phyloP scores from a whole-genome alignment of 805 yeast species.

The Candida tammaniensis region DNA sequence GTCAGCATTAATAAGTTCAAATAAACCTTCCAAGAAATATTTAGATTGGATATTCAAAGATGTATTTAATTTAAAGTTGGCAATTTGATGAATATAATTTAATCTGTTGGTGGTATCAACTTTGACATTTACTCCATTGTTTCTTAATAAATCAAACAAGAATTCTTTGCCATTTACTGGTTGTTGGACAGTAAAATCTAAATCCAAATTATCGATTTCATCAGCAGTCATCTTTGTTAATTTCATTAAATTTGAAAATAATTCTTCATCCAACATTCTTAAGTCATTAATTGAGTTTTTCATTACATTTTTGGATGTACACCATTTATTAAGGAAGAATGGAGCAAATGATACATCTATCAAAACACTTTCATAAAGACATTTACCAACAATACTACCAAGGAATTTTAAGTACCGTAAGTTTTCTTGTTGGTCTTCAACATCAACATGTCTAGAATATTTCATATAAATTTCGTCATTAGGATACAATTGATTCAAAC shows the following conservation, averaged over 20 bases:
- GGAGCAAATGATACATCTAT: conserved; percentile 85
- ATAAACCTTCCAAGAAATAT: conserved; percentile 68
- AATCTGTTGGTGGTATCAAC: conserved; percentile 63
- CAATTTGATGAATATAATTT: conserved; percentile 71
- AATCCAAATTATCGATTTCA: conserved; percentile 56
- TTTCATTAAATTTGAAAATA: conserved; percentile 64
- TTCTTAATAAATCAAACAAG: conserved; percentile 54
- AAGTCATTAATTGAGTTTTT: conserved; percentile 78
- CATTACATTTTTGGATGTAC: conserved; percentile 36
- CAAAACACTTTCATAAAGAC: conserved; percentile 77
- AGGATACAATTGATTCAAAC: conserved; percentile 69
- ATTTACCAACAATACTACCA: conserved; percentile 85
- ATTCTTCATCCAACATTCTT: conserved; percentile 61
- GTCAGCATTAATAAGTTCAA: conserved; percentile 59
- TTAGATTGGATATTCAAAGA: conserved; percentile 56
- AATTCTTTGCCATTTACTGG: conserved; percentile 34
- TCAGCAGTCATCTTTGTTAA: conserved; percentile 52
- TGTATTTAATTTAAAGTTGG: conserved; percentile 75
- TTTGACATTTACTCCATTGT: conserved; percentile 52
- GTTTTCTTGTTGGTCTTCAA: conserved; percentile 22
- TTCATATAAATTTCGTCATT: conserved; percentile 51
- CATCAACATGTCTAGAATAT: conserved; percentile 25
- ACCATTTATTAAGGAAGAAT: conserved; percentile 72
- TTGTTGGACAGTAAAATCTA: conserved; percentile 66
- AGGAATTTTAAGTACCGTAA: conserved; percentile 52